Conservation (phyloP, 148 eudicot genomes). For the Spergularia bocconei region DNA sequence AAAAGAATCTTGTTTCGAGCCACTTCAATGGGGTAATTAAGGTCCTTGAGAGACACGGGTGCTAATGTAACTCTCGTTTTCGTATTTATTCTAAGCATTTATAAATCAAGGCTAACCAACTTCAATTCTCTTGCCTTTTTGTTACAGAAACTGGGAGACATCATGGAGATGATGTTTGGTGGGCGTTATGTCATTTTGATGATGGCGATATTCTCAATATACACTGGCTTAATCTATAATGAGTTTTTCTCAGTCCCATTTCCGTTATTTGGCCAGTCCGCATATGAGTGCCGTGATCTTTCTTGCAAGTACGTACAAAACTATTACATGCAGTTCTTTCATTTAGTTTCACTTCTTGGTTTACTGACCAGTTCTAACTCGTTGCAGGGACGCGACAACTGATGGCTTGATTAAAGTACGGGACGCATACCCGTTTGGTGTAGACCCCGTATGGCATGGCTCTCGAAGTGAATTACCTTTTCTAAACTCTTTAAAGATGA, state of each 20-base stretch:
- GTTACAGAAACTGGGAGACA: slow-evolving; percentile 60
- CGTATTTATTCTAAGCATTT: background rate
- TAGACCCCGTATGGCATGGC: slow-evolving; percentile 66
- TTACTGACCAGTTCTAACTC: slow-evolving; percentile 12
- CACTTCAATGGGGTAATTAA: background rate
- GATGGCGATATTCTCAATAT: slow-evolving; percentile 65
- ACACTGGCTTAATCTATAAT: slow-evolving; percentile 56
- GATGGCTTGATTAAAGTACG: slow-evolving; percentile 58
- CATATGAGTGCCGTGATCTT: slow-evolving; percentile 56
- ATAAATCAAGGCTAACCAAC: slow-evolving; percentile 7
- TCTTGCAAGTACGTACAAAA: slow-evolving; percentile 45
- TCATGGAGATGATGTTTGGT: slow-evolving; percentile 61
- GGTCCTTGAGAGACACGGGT: background rate
- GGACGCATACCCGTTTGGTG: slow-evolving; percentile 56
- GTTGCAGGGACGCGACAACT: slow-evolving; percentile 49
- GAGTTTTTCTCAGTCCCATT: slow-evolving; percentile 66
- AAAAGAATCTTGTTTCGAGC: background rate
- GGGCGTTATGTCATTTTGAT: slow-evolving; percentile 58
- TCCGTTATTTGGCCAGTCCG: slow-evolving; percentile 48
- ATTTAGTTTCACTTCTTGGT: background rate
- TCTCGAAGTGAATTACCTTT: slow-evolving; percentile 61
- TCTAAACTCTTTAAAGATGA: slow-evolving; percentile 67
- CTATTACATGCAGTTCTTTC: slow-evolving; percentile 11
- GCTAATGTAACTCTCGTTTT: background rate
- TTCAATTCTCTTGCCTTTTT: slow-evolving; percentile 1